Evolutionary conservation across 305 asterid genomes (phyloP).

Genomic region (Coffea humblotiana): DNA sequence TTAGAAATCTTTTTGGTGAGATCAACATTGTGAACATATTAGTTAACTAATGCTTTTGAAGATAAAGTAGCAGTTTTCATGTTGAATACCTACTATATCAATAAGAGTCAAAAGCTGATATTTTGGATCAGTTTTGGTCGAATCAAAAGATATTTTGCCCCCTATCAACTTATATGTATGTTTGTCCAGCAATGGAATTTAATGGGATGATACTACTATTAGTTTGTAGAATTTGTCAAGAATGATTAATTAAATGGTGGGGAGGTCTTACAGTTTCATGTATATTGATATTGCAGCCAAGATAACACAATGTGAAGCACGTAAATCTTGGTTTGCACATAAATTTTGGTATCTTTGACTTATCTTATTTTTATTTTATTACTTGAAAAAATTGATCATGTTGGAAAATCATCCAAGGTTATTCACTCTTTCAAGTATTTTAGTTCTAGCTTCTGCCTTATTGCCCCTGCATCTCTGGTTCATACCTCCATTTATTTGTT

Average conservation of each 20-base stretch:
- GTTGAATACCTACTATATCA: too few species aligned
- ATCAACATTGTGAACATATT: too few species aligned
- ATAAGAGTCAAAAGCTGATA: too few species aligned
- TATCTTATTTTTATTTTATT: too few species aligned
- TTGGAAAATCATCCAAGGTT: too few species aligned
- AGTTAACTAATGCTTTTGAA: too few species aligned
- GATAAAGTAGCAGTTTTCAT: too few species aligned
- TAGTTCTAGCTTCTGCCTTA: neutral
- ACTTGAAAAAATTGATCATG: too few species aligned
- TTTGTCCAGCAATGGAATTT: neutral
- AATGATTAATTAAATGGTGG: conserved; percentile 6
- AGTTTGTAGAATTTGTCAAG: neutral
- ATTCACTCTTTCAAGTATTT: too few species aligned
- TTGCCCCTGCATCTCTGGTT: neutral
- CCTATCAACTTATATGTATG: neutral
- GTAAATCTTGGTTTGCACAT: conserved; percentile 82
- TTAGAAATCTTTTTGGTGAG: too few species aligned
- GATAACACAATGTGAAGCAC: conserved; percentile 81
- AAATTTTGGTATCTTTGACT: conserved; percentile 23
- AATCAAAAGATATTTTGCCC: neutral
- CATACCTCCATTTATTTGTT: neutral
- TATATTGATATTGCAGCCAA: conserved; percentile 51
- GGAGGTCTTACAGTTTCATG: conserved; percentile 14
- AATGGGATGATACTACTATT: neutral
- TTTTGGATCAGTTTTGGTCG: neutral